Evolutionary conservation across 129 eudicot species (phyloP), one percentile per base, ranked within the genome.

Genomic region (Flaveria linearis): DNA sequence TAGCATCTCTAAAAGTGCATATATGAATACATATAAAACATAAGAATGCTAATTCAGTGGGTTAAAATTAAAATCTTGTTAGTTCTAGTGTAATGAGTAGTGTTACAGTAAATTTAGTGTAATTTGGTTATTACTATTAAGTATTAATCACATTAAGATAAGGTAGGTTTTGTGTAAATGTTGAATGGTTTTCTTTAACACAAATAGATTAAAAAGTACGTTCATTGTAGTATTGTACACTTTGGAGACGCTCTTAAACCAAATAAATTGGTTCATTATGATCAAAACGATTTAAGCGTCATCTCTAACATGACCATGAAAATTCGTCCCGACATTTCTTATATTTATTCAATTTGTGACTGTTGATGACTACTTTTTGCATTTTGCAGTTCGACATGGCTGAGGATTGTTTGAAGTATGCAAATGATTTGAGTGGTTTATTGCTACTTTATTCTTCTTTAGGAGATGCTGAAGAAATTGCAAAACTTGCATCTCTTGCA

Each of bases 361-460:
- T 69, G 15, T 69, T 68, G 9, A 78, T 74, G 53, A 61, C 41
- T 8, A 55, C 41, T 17, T 20, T 8, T 58, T 57, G 14, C 68
- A 33, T 69, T 7, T 68, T 86, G 79, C 90, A 93, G 98, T 78
- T 93, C 73, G 98, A 90, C 85, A 83, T 90, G 98, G 92, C 98
- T 26, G 96, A 93, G 83, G 92, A 90, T 50, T 93, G 95, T 79
- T 78, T 93, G 77, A 93, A 87, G 86, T 86, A 88, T 62, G 98
- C 98, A 47, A 90, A 83, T 69, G 98, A 93, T 76, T 85, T 93
- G 82, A 93, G 98, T 90, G 98, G 98, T 46, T 74, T 93, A 74
- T 75, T 93, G 89, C 84, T 93, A 66, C 95, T 93, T 72, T 93
- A 93, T 82, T 93, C 98, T 47, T 93, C 98, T 22, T 74, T 93